phyloP scores from a whole-genome alignment of 1,284 basidiomycete species.

The Heterobasidion irregulare region DNA sequence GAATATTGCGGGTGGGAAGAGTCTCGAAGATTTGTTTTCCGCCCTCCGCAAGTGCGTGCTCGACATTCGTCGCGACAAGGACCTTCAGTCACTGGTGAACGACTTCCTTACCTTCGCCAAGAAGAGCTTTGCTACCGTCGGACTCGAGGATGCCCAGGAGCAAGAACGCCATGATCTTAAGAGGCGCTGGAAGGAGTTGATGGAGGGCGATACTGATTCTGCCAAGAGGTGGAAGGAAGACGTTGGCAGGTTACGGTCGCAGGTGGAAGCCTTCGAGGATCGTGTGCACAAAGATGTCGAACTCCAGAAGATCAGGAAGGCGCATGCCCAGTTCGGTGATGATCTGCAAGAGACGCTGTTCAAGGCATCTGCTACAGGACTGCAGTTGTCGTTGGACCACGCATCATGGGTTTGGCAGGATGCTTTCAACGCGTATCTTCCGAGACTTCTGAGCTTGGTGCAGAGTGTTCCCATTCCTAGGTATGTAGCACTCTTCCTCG shows the following conservation, averaged over 20 bases:
- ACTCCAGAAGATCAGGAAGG: slow-evolving; percentile 32
- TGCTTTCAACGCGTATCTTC: slow-evolving; percentile 56
- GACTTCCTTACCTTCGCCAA: slow-evolving; percentile 37
- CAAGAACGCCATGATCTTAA: slow-evolving; percentile 36
- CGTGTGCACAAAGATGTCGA: slow-evolving; percentile 41
- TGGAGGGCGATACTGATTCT: slow-evolving; percentile 32
- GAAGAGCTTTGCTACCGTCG: slow-evolving; percentile 36
- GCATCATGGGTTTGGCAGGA: slow-evolving; percentile 69
- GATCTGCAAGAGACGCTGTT: slow-evolving; percentile 39
- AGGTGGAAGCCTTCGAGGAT: slow-evolving; percentile 33
- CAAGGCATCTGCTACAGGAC: slow-evolving; percentile 27
- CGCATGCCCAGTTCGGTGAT: slow-evolving; percentile 35
- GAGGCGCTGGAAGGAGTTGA: slow-evolving; percentile 37
- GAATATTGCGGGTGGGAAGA: slow-evolving; percentile 37
- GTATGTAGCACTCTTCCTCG: slow-evolving; percentile 23
- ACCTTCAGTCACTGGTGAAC: slow-evolving; percentile 40
- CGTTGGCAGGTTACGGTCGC: slow-evolving; percentile 32
- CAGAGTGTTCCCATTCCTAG: slow-evolving; percentile 57
- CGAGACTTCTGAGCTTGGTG: slow-evolving; percentile 36
- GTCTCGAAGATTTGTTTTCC: slow-evolving; percentile 33
- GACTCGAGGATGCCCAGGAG: slow-evolving; percentile 42
- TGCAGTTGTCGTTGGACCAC: slow-evolving; percentile 45
- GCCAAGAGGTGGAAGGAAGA: slow-evolving; percentile 42
- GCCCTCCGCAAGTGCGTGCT: slow-evolving; percentile 30
- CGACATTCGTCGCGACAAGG: slow-evolving; percentile 37